A percentile compares a stretch with the other conserved stretches of the same genome.
Evolutionary conservation across 2,329 filamentous ascomycete genomes (phyloP).

Genomic region (Aspergillus jensenii): DNA sequence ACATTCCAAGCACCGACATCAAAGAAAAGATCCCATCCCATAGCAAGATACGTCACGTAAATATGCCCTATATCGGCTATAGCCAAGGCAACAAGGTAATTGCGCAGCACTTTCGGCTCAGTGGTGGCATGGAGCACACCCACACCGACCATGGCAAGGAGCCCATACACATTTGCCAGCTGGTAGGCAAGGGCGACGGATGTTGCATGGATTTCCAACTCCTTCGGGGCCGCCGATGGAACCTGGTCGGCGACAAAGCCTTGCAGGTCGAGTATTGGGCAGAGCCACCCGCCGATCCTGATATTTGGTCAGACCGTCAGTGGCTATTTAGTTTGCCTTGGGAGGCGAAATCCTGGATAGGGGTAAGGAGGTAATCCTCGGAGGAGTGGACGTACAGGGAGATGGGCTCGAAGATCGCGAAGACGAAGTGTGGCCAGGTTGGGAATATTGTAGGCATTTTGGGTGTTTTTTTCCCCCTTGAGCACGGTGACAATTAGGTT

Average conservation of each 20-base stretch:
- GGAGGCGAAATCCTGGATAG: not conserved
- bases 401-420: constrained; percentile 68
- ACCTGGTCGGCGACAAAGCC: constrained; percentile 67
- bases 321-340: not conserved
- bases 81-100: constrained; percentile 66
- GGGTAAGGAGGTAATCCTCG: not conserved
- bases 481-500: not conserved
- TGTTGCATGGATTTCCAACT: constrained; percentile 31
- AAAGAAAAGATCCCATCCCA: constrained; percentile 57
- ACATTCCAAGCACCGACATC: constrained; percentile 64
- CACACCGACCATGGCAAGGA: constrained; percentile 64
- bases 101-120: constrained; percentile 65
- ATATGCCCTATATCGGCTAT: constrained; percentile 68
- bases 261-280: constrained; percentile 55
- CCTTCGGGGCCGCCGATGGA: constrained; percentile 33
- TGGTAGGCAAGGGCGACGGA: constrained; percentile 63
- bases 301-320: constrained; percentile 1
- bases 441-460: constrained; percentile 54
- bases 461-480: not conserved
- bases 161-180: constrained; percentile 68
- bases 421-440: constrained; percentile 62
- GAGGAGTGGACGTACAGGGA: constrained; percentile 53
- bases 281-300: constrained; percentile 61
- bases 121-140: constrained; percentile 64
- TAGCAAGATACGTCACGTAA: constrained; percentile 57